Base-by-base conservation (phyloP, 225 moss, liverwort and hornwort genomes). In the Physcomitrium patens region DNA sequence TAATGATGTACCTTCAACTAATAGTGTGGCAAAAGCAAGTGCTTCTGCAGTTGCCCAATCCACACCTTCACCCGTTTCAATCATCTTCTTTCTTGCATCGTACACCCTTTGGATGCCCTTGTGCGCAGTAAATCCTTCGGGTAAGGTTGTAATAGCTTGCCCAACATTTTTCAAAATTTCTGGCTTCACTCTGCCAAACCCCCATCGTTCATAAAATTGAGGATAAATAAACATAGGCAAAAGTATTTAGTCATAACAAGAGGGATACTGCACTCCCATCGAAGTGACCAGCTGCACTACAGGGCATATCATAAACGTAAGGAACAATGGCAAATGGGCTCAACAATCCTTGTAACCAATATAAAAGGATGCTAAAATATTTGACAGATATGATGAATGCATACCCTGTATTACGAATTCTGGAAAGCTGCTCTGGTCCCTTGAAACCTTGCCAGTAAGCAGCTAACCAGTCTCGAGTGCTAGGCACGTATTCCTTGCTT, bases 361-460 rank as follows among this genome's bases (percentile, higher is more conserved):
- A 42, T 12, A 54, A 37, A 55, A 14, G 13, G 55, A 20, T 10
- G 28, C 11, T 51, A 17, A 10, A 20, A 61, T 61, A 42, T 42
- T 37, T 46, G 31, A 58, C 42, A 57, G 59, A 12, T 20, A 22
- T 52, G 43, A 74, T 44, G 46, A 70, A 53, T 42, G 26, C 72
- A 77, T 92, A 96, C 96, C 96, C 94, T 53, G 97, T 99, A 72
- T 93, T 99, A 76, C 94, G 91, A 20, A 99, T 82, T 61, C 94
- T 89, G 17, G 97, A 99, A 47, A 99, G 79, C 72, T 99, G 94
- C 80, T 99, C 97, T 23, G 97, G 97, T 27, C 97, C 94, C 78
- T 99, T 99, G 62, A 99, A 99, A 60, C 97, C 97, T 53, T 90
- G 86, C 97, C 97, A 99, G 78, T 94, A 94, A 71, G 94, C 93